Evolutionary conservation across 2,329 filamentous ascomycete species (phyloP).

Genomic region (Exserohilum rostratum): DNA sequence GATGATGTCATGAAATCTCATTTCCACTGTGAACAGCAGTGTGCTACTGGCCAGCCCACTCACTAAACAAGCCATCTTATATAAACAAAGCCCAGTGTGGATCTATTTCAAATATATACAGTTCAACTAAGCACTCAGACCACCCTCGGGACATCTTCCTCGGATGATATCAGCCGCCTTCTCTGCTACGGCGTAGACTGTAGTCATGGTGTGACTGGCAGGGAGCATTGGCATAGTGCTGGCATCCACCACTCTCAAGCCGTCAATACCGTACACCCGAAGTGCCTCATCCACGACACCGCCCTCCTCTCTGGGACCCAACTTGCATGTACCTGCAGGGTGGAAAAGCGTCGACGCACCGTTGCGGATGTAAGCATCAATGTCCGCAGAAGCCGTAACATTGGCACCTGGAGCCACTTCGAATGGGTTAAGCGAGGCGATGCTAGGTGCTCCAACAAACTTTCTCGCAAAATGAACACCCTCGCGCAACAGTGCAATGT

Average conservation of each 20-base stretch:
- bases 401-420: constrained; percentile 30
- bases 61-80: too few species aligned
- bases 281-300: constrained; percentile 36
- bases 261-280: constrained; percentile 34
- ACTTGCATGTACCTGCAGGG: constrained; percentile 33
- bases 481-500: constrained; percentile 28
- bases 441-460: constrained; percentile 15
- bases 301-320: constrained; percentile 33
- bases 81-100: too few species aligned
- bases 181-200: constrained; percentile 27
- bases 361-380: constrained; percentile 24
- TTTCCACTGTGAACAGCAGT: too few species aligned
- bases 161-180: constrained; percentile 24
- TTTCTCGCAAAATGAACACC: constrained; percentile 26
- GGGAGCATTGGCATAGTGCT: constrained; percentile 28
- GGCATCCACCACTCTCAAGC: constrained; percentile 25
- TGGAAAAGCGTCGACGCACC: constrained; percentile 29
- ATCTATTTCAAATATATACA: neutral
- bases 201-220: constrained; percentile 27
- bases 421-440: constrained; percentile 25
- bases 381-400: constrained; percentile 23
- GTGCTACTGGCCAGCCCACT: too few species aligned
- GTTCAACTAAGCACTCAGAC: too few species aligned
- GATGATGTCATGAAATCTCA: too few species aligned
- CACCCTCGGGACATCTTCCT: too few species aligned